These are phyloP conservation scores for Pezicula radicicola DNA, from an alignment of 2,329 filamentous ascomycete genomes.

Conservation along the genomic window DNA sequence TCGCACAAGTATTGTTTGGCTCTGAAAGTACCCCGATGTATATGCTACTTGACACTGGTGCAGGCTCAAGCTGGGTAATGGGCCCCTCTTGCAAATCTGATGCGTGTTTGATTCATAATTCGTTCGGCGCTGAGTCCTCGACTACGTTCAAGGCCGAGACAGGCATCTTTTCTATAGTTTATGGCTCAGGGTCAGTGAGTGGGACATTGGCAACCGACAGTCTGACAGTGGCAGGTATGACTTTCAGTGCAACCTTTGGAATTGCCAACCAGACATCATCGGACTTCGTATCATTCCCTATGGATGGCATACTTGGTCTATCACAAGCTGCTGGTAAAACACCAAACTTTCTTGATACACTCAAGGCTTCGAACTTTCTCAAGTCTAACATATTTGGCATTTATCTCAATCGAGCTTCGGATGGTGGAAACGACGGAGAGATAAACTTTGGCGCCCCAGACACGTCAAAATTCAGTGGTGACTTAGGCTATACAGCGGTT, in stretches of 20 bases:
- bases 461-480: constrained; percentile 61
- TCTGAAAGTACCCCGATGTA: constrained; percentile 51
- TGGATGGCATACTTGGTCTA: constrained; percentile 84
- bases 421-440: constrained; percentile 69
- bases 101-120: constrained; percentile 68
- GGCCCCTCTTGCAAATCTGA: constrained; percentile 61
- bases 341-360: constrained; percentile 64
- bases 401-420: constrained; percentile 63
- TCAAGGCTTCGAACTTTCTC: constrained; percentile 56
- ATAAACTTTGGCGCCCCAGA: constrained; percentile 75
- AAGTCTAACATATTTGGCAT: constrained; percentile 68
- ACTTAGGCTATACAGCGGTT: constrained; percentile 63
- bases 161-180: constrained; percentile 62
- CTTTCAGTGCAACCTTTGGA: constrained; percentile 66
- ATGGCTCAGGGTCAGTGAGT: constrained; percentile 73
- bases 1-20: constrained; percentile 54
- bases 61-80: constrained; percentile 82
- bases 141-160: constrained; percentile 53
- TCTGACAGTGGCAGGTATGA: constrained; percentile 63
- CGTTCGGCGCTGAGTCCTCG: constrained; percentile 66
- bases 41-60: constrained; percentile 65
- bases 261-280: constrained; percentile 67
- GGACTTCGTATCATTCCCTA: constrained; percentile 75
- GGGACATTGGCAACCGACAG: constrained; percentile 66
- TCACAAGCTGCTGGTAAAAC: constrained; percentile 53